Evolutionary conservation across 1,284 basidiomycete genomes (phyloP).

Genomic region (Phylloporus gajari): DNA sequence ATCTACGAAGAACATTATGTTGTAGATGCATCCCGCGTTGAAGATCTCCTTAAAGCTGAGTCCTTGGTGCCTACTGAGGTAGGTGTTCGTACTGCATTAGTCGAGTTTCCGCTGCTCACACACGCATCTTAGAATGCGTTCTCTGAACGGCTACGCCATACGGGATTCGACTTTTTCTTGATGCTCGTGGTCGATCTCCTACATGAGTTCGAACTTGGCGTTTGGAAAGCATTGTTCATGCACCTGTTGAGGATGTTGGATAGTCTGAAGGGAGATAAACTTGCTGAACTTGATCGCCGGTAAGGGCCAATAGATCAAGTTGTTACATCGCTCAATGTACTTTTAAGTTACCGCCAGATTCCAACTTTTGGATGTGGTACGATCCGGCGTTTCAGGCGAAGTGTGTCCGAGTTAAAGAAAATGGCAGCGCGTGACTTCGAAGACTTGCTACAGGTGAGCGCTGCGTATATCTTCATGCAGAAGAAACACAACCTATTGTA

Average conservation of each 20-base stretch:
- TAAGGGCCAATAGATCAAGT: no score
- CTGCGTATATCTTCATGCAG: no score
- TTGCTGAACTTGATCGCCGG: no score
- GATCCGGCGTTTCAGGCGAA: slow-evolving; percentile 21
- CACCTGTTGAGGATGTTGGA: no score
- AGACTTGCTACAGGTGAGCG: slow-evolving; percentile 44
- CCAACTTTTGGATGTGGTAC: slow-evolving; percentile 14
- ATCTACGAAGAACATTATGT: slow-evolving; percentile 25
- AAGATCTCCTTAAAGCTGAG: neutral
- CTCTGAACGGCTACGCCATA: slow-evolving; percentile 1
- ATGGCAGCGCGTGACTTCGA: slow-evolving; percentile 24
- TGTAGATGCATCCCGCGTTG: neutral
- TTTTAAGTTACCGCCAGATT: neutral
- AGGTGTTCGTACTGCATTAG: neutral
- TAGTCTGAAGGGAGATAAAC: no score
- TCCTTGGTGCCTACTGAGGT: slow-evolving; percentile 17
- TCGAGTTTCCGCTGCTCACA: neutral
- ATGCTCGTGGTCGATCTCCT: slow-evolving; percentile 11
- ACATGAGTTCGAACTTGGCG: no score
- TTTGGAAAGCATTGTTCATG: no score
- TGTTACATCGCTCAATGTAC: no score
- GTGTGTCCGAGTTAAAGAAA: slow-evolving; percentile 16
- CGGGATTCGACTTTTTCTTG: slow-evolving; percentile 17
- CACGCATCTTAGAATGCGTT: slow-evolving; percentile 20
- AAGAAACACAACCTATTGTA: no score